Evolutionary conservation across 2,329 filamentous ascomycete genomes (phyloP), one percentile per base, ranked within the genome.

Genomic region (Fusarium continuum): DNA sequence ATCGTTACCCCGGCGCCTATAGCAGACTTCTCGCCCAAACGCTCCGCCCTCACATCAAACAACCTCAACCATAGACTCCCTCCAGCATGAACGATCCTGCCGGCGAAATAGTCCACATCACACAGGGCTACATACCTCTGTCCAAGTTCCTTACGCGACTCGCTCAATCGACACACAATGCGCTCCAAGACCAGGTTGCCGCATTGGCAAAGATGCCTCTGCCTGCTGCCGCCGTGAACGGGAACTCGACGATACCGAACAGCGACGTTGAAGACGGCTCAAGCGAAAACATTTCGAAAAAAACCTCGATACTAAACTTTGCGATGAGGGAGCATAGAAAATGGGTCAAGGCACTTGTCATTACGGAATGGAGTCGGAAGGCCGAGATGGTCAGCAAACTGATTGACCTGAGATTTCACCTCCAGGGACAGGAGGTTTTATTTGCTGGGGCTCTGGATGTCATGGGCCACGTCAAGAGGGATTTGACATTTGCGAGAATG

Each of bases 271-370:
- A 88, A 50, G 88, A 91, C 69, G 81, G 78, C 17, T 88, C 87
- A 2, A 73, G 76, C 32, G 87, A 89, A 58, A 94, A 92, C 71
- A 71, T 91, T 11, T 81, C 84, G 26, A 97, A 96, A 78, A 97
- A 97, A 77, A 78, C 86, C 23, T 78, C 82, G 29, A 76, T 97
- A 48, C 77, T 97, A 56, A 86, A 91, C 36, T 96, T 95, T 78
- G 88, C 91, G 8, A 89, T 94, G 73, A 85, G 88, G 19, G 87
- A 90, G 71, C 89, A 97, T 72, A 88, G 89, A 25, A 92, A 92
- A 78, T 98, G 96, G 82, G 92, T 96, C 74, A 98, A 99, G 78
- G 86, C 93, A 8, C 82, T 97, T 17, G 92, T 99, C 19, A 88
- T 99, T 40, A 88, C 91, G 2, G 90, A 95, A 77, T 99, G 95